Evolutionary conservation across 129 eudicot genomes (phyloP).

Genomic region (Oenanthe sinensis): DNA sequence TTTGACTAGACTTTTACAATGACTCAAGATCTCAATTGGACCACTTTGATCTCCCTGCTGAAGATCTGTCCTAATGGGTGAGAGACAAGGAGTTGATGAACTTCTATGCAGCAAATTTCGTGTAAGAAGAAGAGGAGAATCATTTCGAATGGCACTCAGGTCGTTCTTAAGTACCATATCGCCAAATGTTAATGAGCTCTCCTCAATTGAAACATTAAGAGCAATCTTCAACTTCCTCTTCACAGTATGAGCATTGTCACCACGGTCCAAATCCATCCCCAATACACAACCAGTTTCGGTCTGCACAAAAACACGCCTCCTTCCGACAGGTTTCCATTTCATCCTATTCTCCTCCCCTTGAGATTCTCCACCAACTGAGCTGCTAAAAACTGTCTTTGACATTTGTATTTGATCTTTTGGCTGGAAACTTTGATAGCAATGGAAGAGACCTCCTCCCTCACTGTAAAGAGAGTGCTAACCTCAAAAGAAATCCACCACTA

Average conservation of each 20-base stretch:
- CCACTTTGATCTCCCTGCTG: conserved; percentile 67
- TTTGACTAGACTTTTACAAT: conserved; percentile 25
- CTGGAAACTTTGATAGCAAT: conserved; percentile 25
- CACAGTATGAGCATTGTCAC: conserved; percentile 79
- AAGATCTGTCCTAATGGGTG: conserved; percentile 60
- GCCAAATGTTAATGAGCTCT: conserved; percentile 71
- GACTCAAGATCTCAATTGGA: conserved; percentile 72
- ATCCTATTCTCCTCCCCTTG: conserved; percentile 40
- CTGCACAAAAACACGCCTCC: conserved; percentile 86
- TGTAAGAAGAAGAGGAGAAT: conserved; percentile 67
- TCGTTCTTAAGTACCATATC: conserved; percentile 78
- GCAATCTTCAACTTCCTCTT: conserved; percentile 76
- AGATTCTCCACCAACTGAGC: conserved; percentile 50
- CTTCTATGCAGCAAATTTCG: conserved; percentile 70
- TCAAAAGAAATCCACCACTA: conserved; percentile 6
- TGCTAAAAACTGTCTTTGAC: conserved; percentile 62
- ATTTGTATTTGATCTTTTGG: conserved; percentile 32
- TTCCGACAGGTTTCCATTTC: conserved; percentile 51
- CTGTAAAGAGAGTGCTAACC: conserved; percentile 33
- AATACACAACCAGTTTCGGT: conserved; percentile 81
- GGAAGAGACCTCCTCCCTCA: conserved; percentile 32
- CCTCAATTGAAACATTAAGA: conserved; percentile 60
- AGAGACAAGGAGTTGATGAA: conserved; percentile 81
- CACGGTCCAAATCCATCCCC: conserved; percentile 86
- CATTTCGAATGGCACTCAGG: conserved; percentile 63